These are phyloP conservation scores for Eucalyptus victrix DNA, from an alignment of 345 rosid genomes.

Conservation along the genomic window DNA sequence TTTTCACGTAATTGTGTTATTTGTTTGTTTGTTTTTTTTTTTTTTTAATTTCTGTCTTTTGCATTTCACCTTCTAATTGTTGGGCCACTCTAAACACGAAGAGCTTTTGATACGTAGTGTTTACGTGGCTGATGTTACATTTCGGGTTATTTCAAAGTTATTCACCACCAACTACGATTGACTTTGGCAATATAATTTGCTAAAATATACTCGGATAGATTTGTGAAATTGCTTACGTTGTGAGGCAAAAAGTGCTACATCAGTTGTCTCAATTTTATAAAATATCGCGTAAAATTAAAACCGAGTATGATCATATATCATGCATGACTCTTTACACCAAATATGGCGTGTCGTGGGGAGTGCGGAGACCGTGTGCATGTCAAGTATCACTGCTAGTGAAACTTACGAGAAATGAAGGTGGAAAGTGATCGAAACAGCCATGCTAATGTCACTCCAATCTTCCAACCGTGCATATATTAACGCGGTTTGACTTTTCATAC, in stretches of 20 bases:
- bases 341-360: neutral
- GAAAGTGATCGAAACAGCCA: neutral
- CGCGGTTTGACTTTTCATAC: neutral
- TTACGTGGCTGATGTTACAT: neutral
- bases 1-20: too few relatives aligned
- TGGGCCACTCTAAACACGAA: too few relatives aligned
- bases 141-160: neutral
- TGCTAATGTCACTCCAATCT: neutral
- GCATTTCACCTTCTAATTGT: too few relatives aligned
- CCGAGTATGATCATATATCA: rapidly evolving
- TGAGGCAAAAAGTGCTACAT: neutral
- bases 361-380: neutral
- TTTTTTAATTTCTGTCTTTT: too few relatives aligned
- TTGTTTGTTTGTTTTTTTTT: too few relatives aligned
- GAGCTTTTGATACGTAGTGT: too few relatives aligned
- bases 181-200: neutral
- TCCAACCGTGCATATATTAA: neutral
- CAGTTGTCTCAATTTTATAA: neutral
- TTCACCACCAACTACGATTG: neutral
- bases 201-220: too few relatives aligned
- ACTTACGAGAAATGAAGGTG: neutral
- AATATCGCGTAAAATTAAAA: neutral
- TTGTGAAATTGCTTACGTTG: too few relatives aligned
- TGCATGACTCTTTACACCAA: neutral
- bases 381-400: neutral